Conservation (phyloP, 345 rosid genomes). For the Cochlearia excelsa region DNA sequence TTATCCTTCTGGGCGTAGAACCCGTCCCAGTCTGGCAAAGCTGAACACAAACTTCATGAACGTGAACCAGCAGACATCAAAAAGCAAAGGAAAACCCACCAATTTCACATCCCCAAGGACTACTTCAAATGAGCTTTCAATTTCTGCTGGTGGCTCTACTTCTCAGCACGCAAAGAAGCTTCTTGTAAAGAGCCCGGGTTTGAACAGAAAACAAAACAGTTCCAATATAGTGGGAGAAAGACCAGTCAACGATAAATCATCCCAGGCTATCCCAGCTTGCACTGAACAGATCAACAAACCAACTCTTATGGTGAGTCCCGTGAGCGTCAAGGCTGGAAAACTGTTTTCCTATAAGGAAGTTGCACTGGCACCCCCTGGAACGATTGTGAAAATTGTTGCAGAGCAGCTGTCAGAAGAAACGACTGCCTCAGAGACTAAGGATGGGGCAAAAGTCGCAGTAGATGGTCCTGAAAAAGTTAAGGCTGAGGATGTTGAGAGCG, state of each 20-base stretch:
- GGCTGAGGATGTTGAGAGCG: slow-evolving; percentile 36
- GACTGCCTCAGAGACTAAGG: slow-evolving; percentile 31
- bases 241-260: slow-evolving; percentile 46
- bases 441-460: slow-evolving; percentile 25
- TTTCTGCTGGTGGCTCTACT: slow-evolving; percentile 42
- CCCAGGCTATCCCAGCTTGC: slow-evolving; percentile 49
- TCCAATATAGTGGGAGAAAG: slow-evolving; percentile 49
- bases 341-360: slow-evolving; percentile 96
- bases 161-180: slow-evolving; percentile 53
- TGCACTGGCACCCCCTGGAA: slow-evolving; percentile 95
- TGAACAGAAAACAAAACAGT: slow-evolving; percentile 54
- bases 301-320: slow-evolving; percentile 44
- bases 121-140: slow-evolving; percentile 46
- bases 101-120: slow-evolving; percentile 62
- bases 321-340: slow-evolving; percentile 76
- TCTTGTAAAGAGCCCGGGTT: slow-evolving; percentile 67
- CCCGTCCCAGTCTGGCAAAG: slow-evolving; percentile 81
- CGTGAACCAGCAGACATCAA: slow-evolving; percentile 61
- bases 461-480: slow-evolving; percentile 39
- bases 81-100: slow-evolving; percentile 57
- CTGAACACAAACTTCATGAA: slow-evolving; percentile 82
- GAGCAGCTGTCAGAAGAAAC: slow-evolving; percentile 63
- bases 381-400: slow-evolving; percentile 79
- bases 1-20: slow-evolving; percentile 63
- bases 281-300: slow-evolving; percentile 55